Conservation (phyloP, 257 asterid species). For the Gardenia jasminoides region DNA sequence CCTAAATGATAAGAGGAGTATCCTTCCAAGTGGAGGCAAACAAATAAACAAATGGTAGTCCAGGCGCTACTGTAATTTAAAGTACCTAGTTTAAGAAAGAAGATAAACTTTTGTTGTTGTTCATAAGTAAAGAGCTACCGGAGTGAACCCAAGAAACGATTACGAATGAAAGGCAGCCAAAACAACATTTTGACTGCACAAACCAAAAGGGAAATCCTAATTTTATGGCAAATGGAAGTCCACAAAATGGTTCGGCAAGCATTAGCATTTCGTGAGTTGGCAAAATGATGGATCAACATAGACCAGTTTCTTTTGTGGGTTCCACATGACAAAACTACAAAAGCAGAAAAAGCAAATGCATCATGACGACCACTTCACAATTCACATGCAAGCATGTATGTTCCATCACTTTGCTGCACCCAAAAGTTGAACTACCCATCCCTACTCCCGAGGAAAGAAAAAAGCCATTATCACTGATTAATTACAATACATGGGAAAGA, state of each 20-base stretch:
- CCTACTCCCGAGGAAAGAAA: not conserved
- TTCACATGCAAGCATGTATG: constrained; percentile 23
- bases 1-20: not conserved
- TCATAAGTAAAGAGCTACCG: not conserved
- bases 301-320: constrained; percentile 1
- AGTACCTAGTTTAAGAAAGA: too few relatives aligned
- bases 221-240: not conserved
- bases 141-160: not conserved
- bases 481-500: too few relatives aligned
- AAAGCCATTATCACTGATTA: too few relatives aligned
- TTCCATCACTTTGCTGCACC: not conserved
- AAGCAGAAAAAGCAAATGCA: constrained; percentile 15
- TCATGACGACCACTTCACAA: constrained; percentile 6
- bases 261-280: not conserved
- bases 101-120: not conserved
- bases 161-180: not conserved
- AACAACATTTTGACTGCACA: too few relatives aligned
- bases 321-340: constrained; percentile 7
- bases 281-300: not conserved
- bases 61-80: not conserved
- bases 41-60: not conserved
- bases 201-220: not conserved
- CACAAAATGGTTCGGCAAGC: not conserved
- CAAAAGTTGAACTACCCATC: constrained; percentile 1
- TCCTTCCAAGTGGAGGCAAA: not conserved